A percentile compares a stretch with the other conserved stretches of the same genome.
Evolutionary conservation across 2,329 filamentous ascomycete genomes (phyloP).

Genomic region (Fusarium xylarioides): DNA sequence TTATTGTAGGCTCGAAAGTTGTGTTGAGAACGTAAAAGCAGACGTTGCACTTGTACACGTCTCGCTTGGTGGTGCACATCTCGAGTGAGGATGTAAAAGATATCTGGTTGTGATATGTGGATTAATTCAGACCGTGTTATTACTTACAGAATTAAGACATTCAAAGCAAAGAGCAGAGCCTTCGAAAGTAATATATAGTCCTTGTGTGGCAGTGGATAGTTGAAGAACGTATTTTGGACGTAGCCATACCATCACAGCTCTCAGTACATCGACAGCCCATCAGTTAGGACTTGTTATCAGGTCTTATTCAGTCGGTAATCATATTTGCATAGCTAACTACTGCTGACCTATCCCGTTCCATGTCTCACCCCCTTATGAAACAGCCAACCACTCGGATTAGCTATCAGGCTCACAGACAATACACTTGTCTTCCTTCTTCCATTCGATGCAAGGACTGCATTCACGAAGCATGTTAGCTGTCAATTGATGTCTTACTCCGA

Average conservation of each 20-base stretch:
- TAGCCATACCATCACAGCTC: background rate
- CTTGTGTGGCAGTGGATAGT: background rate
- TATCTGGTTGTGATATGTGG: rapidly evolving
- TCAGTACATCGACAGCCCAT: rapidly evolving
- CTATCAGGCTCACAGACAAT: background rate
- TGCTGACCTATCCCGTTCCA: background rate
- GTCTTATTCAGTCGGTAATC: background rate
- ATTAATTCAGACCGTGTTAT: rapidly evolving
- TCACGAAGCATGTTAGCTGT: background rate
- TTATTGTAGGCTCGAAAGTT: background rate
- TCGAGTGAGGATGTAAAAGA: too few species aligned
- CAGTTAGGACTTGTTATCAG: rapidly evolving
- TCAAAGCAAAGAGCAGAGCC: rapidly evolving
- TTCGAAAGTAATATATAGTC: background rate
- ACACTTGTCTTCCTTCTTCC: background rate
- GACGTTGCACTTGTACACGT: background rate
- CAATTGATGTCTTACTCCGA: background rate
- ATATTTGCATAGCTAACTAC: background rate
- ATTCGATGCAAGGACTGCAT: rapidly evolving
- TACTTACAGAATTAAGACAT: rapidly evolving
- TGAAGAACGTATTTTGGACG: rapidly evolving
- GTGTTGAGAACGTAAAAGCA: background rate
- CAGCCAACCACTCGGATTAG: background rate
- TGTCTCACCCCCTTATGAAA: rapidly evolving
- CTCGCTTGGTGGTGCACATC: background rate